Conservation (phyloP, 805 yeast species). For the Zygoascus flipseniorum region DNA sequence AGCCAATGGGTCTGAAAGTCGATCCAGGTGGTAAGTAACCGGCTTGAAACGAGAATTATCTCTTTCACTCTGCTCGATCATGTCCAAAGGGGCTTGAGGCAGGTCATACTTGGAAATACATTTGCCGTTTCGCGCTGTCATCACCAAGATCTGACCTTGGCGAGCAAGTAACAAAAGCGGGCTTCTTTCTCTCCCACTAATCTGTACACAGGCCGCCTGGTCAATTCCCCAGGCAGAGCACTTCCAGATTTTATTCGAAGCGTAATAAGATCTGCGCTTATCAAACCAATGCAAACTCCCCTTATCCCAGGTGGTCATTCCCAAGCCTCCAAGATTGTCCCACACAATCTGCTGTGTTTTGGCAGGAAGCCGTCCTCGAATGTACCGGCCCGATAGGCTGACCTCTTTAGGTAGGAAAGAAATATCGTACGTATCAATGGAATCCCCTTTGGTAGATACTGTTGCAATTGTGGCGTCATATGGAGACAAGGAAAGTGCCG, state of each 20-base stretch:
- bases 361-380: conserved; percentile 57
- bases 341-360: conserved; percentile 44
- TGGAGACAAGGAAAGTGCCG: conserved; percentile 52
- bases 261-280: conserved; percentile 15
- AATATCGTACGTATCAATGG: conserved; percentile 55
- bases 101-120: conserved; percentile 33
- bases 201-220: conserved; percentile 4
- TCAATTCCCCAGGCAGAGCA: conserved; percentile 18
- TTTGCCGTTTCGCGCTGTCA: conserved; percentile 15
- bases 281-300: conserved; percentile 61
- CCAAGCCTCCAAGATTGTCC: conserved; percentile 41
- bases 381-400: conserved; percentile 47
- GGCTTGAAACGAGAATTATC: neutral
- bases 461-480: conserved; percentile 50
- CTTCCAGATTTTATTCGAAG: conserved; percentile 18
- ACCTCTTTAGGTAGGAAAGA: conserved; percentile 43
- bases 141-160: conserved; percentile 12
- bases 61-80: no score
- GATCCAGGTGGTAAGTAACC: neutral
- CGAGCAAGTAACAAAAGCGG: conserved; percentile 2
- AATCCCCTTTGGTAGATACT: conserved; percentile 51
- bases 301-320: conserved; percentile 42
- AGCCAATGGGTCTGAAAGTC: conserved; percentile 15
- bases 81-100: conserved; percentile 25
- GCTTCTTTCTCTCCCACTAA: neutral